Evolutionary conservation across 352 stramenopile species (phyloP), one percentile per base, ranked within the genome.

Genomic region (Discostella stelligera): DNA sequence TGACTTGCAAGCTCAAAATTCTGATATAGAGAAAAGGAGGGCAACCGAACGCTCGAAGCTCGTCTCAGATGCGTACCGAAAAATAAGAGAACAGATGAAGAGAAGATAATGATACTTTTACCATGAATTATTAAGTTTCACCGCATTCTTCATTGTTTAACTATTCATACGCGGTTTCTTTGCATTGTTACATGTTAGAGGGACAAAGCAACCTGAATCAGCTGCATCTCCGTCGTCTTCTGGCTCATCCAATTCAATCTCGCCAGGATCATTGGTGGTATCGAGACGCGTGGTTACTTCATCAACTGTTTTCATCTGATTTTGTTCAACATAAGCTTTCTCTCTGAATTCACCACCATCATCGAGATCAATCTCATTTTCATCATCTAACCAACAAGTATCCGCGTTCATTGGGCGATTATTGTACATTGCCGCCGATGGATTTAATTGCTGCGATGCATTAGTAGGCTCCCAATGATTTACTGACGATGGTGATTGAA

Each of bases 11-110:
- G 61, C 77, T 48, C 77, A 80, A 54, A 78, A 75, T n/a, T 72
- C 73, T 16, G 84, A 90, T 27, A 74, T 79, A 21, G 76, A 89
- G 53, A 90, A 89, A 59, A 60, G 44, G 69, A 79, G 77, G 64
- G 66, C 74, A n/a, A 77, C 74, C 4, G 86, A 92, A 64, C 66
- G 86, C 55, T 90, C 86, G n/a, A 92, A 92, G 65, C 52, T 88
- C 4, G 87, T 92, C 21, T 84, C 76, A 14, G 80, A 92, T 66
- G 86, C 86, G 32, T 92, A 92, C 64, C 70, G 84, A 67, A 90
- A 83, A 53, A 85, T 92, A 56, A 92, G 89, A 62, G 67, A 77
- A 3, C 59, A 39, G 8, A 39, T 39, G 20, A 80, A 80, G 30
- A 61, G 16, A 41, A 58, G 16, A 72, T 37, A 20, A 53, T 53